A percentile compares a stretch with the other conserved stretches of the same genome.
These are phyloP conservation scores for Cornus kousa DNA, from an alignment of 148 eudicot species.

Conservation along the genomic window DNA sequence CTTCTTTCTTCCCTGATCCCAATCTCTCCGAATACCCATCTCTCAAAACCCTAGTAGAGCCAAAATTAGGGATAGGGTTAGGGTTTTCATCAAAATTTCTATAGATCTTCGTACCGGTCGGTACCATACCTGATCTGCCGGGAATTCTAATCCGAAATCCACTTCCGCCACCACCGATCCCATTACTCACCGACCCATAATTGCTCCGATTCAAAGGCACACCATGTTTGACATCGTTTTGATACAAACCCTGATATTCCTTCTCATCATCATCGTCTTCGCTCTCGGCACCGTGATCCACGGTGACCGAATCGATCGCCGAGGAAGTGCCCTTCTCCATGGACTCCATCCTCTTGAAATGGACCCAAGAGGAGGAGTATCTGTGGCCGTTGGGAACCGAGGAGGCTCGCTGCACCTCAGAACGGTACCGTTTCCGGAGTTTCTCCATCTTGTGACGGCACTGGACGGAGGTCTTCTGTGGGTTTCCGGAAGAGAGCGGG, in stretches of 20 bases:
- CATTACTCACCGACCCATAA: slow-evolving; percentile 10
- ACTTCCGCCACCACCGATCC: slow-evolving; percentile 3
- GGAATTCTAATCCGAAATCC: slow-evolving; percentile 38
- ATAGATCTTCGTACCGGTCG: slow-evolving; percentile 15
- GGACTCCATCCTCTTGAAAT: slow-evolving; percentile 59
- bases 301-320: slow-evolving; percentile 1
- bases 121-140: slow-evolving; percentile 2
- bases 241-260: slow-evolving; percentile 14
- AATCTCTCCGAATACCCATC: slow-evolving; percentile 12
- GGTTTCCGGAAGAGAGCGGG: slow-evolving; percentile 29
- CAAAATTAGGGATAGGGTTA: slow-evolving; percentile 16
- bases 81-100: slow-evolving; percentile 12
- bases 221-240: slow-evolving; percentile 8
- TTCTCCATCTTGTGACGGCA: slow-evolving; percentile 97
- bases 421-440: slow-evolving; percentile 76
- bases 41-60: slow-evolving; percentile 15
- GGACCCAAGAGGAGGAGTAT: slow-evolving; percentile 64
- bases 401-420: slow-evolving; percentile 60
- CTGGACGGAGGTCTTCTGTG: slow-evolving; percentile 78
- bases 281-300: neutral
- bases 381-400: slow-evolving; percentile 38
- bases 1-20: slow-evolving; percentile 12
- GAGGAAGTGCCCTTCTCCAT: slow-evolving; percentile 59
- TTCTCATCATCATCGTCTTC: slow-evolving; percentile 17
- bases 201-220: slow-evolving; percentile 4